Evolutionary conservation across 164 flowering plant species (phyloP).

Genomic region (Berberis vulgaris): DNA sequence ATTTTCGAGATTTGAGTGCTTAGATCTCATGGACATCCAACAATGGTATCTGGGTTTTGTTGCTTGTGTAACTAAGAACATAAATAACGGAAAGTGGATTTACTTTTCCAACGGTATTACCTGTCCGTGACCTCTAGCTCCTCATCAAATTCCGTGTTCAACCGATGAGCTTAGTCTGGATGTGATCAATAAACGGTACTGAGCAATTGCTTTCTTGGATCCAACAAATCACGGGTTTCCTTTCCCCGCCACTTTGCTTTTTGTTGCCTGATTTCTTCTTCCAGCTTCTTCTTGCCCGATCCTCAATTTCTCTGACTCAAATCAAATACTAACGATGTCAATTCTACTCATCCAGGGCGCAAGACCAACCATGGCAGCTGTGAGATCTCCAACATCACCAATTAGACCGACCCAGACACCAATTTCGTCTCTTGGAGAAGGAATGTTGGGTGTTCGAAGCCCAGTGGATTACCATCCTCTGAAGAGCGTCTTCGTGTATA

Average conservation of each 20-base stretch:
- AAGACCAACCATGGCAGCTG: slow-evolving; percentile 15
- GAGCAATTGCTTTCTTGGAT: neutral
- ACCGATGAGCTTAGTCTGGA: too few relatives aligned
- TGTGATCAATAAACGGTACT: too few relatives aligned
- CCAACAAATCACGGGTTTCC: neutral
- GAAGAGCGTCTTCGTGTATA: slow-evolving; percentile 46
- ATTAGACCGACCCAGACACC: neutral
- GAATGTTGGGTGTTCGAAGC: slow-evolving; percentile 18
- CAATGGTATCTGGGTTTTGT: too few relatives aligned
- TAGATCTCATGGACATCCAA: too few relatives aligned
- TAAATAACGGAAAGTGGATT: too few relatives aligned
- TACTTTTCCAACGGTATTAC: too few relatives aligned
- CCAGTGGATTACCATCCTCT: slow-evolving; percentile 41
- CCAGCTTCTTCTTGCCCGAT: neutral
- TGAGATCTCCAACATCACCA: neutral
- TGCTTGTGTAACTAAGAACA: too few relatives aligned
- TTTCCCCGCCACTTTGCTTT: neutral
- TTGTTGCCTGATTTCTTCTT: neutral
- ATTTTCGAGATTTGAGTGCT: too few relatives aligned
- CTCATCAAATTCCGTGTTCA: too few relatives aligned
- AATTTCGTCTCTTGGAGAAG: slow-evolving; percentile 20
- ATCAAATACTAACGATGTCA: slow-evolving; percentile 3
- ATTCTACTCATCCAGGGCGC: slow-evolving; percentile 37
- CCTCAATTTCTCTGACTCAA: too few relatives aligned
- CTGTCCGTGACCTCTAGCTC: too few relatives aligned